Percentiles rank a stretch among this genome's conserved stretches.
These are phyloP conservation scores for Backusella liffmaniae DNA, from an alignment of 192 early-diverging fungal species.

Conservation along the genomic window DNA sequence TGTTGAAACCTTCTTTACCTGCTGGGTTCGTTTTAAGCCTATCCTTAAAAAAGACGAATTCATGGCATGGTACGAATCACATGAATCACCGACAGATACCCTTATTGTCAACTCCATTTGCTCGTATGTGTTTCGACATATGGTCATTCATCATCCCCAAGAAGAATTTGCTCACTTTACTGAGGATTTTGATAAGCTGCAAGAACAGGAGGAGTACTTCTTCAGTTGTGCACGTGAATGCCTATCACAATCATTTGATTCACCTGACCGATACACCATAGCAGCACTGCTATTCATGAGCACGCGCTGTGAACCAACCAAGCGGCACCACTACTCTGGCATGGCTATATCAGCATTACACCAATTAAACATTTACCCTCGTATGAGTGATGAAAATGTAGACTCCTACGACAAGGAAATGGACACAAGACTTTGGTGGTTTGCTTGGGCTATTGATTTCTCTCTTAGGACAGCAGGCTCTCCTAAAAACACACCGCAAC, in stretches of 20 bases:
- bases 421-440: slow-evolving; percentile 42
- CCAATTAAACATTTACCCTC: slow-evolving; percentile 33
- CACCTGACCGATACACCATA: slow-evolving; percentile 33
- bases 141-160: slow-evolving; percentile 28
- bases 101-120: slow-evolving; percentile 37
- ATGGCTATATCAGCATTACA: slow-evolving; percentile 32
- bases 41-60: slow-evolving; percentile 33
- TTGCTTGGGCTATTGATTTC: slow-evolving; percentile 34
- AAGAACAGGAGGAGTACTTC: slow-evolving; percentile 33
- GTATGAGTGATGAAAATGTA: slow-evolving; percentile 25
- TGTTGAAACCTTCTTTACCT: slow-evolving; percentile 33
- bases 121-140: slow-evolving; percentile 23
- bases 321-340: slow-evolving; percentile 28
- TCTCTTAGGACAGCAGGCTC: slow-evolving; percentile 27
- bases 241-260: slow-evolving; percentile 33
- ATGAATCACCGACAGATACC: slow-evolving; percentile 23
- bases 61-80: slow-evolving; percentile 24
- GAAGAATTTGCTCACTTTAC: slow-evolving; percentile 18
- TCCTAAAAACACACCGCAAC: slow-evolving; percentile 19
- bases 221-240: slow-evolving; percentile 34
- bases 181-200: slow-evolving; percentile 21
- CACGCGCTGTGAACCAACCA: not conserved
- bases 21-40: slow-evolving; percentile 32
- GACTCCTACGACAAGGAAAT: slow-evolving; percentile 33
- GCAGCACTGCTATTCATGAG: slow-evolving; percentile 28